These are phyloP conservation scores for Mortierella sp. DNA, from an alignment of 371 early-diverging fungal genomes.

Conservation along the genomic window DNA sequence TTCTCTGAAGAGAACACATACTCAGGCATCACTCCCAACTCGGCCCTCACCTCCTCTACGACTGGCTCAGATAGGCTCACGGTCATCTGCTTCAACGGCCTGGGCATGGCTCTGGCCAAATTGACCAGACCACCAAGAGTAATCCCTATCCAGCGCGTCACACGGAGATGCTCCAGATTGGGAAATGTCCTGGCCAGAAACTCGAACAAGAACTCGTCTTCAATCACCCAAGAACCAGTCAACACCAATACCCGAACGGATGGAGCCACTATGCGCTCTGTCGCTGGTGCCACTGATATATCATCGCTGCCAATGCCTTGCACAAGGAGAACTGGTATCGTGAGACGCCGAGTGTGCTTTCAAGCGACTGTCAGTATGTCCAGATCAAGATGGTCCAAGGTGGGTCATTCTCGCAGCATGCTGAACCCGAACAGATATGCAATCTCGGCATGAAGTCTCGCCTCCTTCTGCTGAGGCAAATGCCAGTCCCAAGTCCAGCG, in stretches of 20 bases:
- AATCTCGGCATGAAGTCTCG: neutral
- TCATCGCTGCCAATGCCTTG: neutral
- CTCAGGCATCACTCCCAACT: too few relatives aligned
- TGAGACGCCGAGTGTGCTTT: neutral
- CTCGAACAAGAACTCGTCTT: neutral
- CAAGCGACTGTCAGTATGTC: neutral
- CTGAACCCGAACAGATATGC: neutral
- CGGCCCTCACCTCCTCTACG: too few relatives aligned
- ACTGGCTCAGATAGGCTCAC: too few relatives aligned
- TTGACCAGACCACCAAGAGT: neutral
- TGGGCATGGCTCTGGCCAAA: neutral
- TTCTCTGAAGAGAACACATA: too few relatives aligned
- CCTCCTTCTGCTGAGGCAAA: neutral
- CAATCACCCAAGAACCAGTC: neutral
- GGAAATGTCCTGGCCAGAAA: neutral
- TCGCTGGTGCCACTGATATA: neutral
- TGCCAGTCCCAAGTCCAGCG: neutral
- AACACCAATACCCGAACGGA: neutral
- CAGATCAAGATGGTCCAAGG: neutral
- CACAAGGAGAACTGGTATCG: neutral
- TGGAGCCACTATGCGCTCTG: neutral
- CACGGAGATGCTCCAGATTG: neutral
- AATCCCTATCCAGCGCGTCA: neutral
- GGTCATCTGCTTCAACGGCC: too few relatives aligned
- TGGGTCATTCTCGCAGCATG: neutral